Percentiles rank a stretch among this genome's conserved stretches.
Conservation (phyloP, 75 land plant species). For the Pseudotsuga menziesii region DNA sequence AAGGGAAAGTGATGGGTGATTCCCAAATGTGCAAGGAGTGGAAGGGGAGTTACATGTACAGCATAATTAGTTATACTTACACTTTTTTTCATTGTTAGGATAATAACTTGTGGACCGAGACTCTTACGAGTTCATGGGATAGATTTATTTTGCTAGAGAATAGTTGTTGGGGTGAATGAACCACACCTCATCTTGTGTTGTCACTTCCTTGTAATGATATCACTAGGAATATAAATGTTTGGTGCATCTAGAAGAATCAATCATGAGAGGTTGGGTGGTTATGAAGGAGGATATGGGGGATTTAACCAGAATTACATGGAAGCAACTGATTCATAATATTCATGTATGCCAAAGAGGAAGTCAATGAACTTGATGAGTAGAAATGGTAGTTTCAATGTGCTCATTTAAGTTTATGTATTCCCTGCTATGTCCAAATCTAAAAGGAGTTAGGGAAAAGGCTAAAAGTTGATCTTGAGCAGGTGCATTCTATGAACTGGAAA, state of each 20-base stretch:
- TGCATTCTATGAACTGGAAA: constrained; percentile 29
- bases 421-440: constrained; percentile 43
- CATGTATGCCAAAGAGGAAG: constrained; percentile 58
- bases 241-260: background rate
- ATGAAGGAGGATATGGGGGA: constrained; percentile 38
- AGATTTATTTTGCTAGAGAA: no score
- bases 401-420: constrained; percentile 30
- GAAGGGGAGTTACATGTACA: no score
- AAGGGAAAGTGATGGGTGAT: no score
- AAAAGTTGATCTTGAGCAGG: constrained; percentile 58
- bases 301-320: constrained; percentile 33
- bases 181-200: no score
- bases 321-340: constrained; percentile 47
- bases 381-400: constrained; percentile 28
- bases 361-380: constrained; percentile 43
- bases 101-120: no score
- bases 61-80: no score
- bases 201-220: no score
- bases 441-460: constrained; percentile 43
- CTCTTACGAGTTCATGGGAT: no score
- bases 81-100: no score
- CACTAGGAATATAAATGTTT: no score
- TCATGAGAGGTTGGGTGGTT: background rate
- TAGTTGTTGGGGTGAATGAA: no score
- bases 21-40: no score